Evolutionary conservation across 371 early-diverging fungal species (phyloP), one percentile per base, ranked within the genome.

Genomic region (Mortierella sp.): DNA sequence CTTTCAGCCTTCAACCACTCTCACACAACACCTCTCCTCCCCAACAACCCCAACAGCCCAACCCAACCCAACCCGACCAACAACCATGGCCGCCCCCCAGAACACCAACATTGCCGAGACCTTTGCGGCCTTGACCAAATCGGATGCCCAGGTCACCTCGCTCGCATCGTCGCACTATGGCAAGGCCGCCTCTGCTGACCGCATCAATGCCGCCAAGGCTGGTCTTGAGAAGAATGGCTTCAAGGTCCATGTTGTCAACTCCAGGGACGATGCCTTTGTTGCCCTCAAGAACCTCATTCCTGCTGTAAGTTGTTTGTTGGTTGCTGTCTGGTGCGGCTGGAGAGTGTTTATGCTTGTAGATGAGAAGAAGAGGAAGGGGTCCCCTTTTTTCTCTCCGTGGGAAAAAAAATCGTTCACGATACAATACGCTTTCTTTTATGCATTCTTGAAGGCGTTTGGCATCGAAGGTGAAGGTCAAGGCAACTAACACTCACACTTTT

Each of bases 211-310:
- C 16, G 82, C 89, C 77, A 83, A 83, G 79, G 82, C 81, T 14
- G 88, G 57, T 43, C 83, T 89, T 24, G 88, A 89, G 82, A 77
- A 77, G 19, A 88, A 87, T 43, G 82, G 82, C 5, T 81, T 82
- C 82, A 80, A 81, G 72, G 88, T 88, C 57, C 72, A 76, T 55
- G 78, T 89, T 19, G 82, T 83, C 54, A 71, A 82, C 64, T 72
- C 69, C 57, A 77, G 80, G 34, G 48, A 28, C 5, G 80, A 78
- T 48, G 88, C 88, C 46, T 82, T 83, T 37, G 85, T 82, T n/a
- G 75, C 76, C 16, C 21, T 89, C 80, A 89, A 88, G 82, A 77
- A 44, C 43, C 48, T 84, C 72, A 88, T 89, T 59, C 89, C 89
- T 3, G 72, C 70, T 55, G 84, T 83, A 75, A 77, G 78, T 10